These are phyloP conservation scores for Catenaria anguillulae DNA, from an alignment of 371 early-diverging fungal genomes.

Conservation along the genomic window DNA sequence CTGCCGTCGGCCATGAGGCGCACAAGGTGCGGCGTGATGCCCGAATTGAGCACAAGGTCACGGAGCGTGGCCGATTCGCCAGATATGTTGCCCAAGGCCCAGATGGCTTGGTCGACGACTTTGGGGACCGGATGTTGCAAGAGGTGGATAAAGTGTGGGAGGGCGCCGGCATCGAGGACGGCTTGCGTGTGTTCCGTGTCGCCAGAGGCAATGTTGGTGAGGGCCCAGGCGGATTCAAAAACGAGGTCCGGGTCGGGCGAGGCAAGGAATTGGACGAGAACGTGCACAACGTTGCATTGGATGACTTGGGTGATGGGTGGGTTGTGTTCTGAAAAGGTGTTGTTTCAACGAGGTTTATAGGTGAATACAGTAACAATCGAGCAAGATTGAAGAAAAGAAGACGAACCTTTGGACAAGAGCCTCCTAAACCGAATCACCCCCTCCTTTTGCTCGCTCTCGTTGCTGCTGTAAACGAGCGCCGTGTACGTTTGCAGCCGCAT, in stretches of 20 bases:
- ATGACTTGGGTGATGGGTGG: constrained; percentile 99
- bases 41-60: constrained; percentile 36
- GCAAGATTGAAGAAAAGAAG: neutral
- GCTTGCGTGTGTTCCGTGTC: constrained; percentile 88
- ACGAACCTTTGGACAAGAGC: constrained; percentile 69
- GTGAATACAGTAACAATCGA: neutral
- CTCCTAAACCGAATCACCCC: constrained; percentile 91
- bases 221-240: constrained; percentile 99
- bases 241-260: constrained; percentile 67
- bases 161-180: constrained; percentile 84
- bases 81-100: constrained; percentile 56
- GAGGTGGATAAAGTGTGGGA: constrained; percentile 85
- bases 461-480: constrained; percentile 48
- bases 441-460: constrained; percentile 62
- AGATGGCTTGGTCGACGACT: constrained; percentile 89
- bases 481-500: constrained; percentile 59
- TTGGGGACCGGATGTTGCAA: constrained; percentile 68
- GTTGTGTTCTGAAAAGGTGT: constrained; percentile 52
- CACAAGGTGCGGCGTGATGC: constrained; percentile 40
- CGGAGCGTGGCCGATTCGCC: constrained; percentile 45
- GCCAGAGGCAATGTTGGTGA: constrained; percentile 99
- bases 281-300: constrained; percentile 79
- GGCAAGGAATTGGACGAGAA: constrained; percentile 86
- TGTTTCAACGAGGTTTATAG: neutral
- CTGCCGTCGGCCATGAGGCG: constrained; percentile 31